phyloP scores from a whole-genome alignment of 441 rosid species.

The Erodium texanum region DNA sequence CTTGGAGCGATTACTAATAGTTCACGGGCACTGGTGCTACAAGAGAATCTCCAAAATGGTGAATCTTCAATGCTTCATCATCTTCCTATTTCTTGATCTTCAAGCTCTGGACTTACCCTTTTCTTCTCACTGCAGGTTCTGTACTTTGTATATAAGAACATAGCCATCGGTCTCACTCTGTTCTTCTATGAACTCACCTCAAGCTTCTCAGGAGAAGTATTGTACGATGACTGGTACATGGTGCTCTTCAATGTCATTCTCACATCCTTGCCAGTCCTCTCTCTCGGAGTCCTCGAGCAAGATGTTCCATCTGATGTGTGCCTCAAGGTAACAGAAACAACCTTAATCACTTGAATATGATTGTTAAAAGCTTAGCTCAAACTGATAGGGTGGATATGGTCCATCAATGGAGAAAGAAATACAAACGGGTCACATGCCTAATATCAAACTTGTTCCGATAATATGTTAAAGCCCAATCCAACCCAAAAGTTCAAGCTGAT shows the following conservation, averaged over 20 bases:
- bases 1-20: slow-evolving; percentile 75
- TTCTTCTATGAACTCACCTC: slow-evolving; percentile 69
- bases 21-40: slow-evolving; percentile 98
- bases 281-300: slow-evolving; percentile 67
- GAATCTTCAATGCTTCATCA: slow-evolving; percentile 5
- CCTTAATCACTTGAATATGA: too few relatives aligned
- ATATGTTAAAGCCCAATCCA: too few relatives aligned
- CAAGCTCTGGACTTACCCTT: slow-evolving; percentile 7
- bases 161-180: slow-evolving; percentile 62
- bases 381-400: too few relatives aligned
- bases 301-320: slow-evolving; percentile 63
- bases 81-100: background rate
- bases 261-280: slow-evolving; percentile 66
- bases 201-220: slow-evolving; percentile 46
- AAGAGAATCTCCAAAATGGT: slow-evolving; percentile 93
- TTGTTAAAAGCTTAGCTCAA: too few relatives aligned
- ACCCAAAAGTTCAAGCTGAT: background rate
- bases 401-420: too few relatives aligned
- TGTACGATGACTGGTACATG: slow-evolving; percentile 69
- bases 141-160: slow-evolving; percentile 71
- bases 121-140: slow-evolving; percentile 31
- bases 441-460: too few relatives aligned
- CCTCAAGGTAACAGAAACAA: slow-evolving; percentile 36
- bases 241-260: slow-evolving; percentile 53
- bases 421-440: too few relatives aligned